Evolutionary conservation across 345 rosid species (phyloP).

Genomic region (Hirschfeldia incana): DNA sequence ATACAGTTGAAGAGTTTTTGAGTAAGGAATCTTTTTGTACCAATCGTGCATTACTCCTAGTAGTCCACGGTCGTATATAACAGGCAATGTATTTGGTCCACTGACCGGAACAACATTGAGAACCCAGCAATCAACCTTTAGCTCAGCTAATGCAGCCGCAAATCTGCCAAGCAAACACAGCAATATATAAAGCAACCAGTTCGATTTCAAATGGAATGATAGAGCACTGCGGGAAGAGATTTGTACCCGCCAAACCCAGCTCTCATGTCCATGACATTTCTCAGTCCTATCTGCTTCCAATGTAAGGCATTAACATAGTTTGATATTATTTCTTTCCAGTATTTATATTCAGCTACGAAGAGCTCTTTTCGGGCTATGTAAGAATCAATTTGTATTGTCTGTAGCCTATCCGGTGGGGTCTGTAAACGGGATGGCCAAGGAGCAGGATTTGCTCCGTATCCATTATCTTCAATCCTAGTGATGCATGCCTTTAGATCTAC

Average conservation of each 20-base stretch:
- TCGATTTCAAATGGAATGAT: background rate
- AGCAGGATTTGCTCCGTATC: slow-evolving; percentile 73
- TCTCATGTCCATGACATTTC: slow-evolving; percentile 98
- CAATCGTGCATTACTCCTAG: slow-evolving; percentile 96
- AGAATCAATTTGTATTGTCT: slow-evolving; percentile 80
- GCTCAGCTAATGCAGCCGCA: slow-evolving; percentile 80
- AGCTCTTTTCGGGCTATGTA: slow-evolving; percentile 87
- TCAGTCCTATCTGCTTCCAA: slow-evolving; percentile 79
- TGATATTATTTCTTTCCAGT: slow-evolving; percentile 80
- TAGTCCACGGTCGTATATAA: slow-evolving; percentile 94
- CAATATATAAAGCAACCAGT: slow-evolving; percentile 1
- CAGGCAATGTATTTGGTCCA: slow-evolving; percentile 91
- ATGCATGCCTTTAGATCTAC: slow-evolving; percentile 86
- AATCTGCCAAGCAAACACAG: slow-evolving; percentile 58
- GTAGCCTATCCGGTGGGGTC: slow-evolving; percentile 87
- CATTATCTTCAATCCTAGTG: slow-evolving; percentile 74
- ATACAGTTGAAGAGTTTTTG: too few relatives aligned
- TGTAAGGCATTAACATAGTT: slow-evolving; percentile 73
- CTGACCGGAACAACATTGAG: slow-evolving; percentile 87
- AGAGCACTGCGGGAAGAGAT: background rate
- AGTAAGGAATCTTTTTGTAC: slow-evolving; percentile 43
- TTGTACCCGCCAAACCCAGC: slow-evolving; percentile 94
- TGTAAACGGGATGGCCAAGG: slow-evolving; percentile 86
- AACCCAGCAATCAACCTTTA: slow-evolving; percentile 80
- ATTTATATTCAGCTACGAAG: slow-evolving; percentile 76